Evolutionary conservation across 2,329 filamentous ascomycete species (phyloP).

Genomic region (Davidsoniella neocaledoniae): DNA sequence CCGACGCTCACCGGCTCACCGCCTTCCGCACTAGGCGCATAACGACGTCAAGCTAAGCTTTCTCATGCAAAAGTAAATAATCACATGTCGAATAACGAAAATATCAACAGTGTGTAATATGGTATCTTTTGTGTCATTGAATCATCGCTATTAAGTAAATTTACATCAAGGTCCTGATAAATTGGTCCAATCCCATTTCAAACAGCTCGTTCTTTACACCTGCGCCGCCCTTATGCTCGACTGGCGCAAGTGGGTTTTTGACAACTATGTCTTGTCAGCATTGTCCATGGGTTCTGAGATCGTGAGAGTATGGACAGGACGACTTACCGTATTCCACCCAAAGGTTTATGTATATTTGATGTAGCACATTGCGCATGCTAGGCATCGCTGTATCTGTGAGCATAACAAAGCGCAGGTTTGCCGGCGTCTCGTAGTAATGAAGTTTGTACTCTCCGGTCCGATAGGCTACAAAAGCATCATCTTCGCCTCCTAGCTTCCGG

Average conservation of each 20-base stretch:
- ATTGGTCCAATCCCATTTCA: constrained; percentile 58
- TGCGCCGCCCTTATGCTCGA: constrained; percentile 50
- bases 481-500: constrained; percentile 80
- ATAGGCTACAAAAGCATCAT: constrained; percentile 90
- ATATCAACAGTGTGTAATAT: neutral
- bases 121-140: constrained; percentile 1
- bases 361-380: constrained; percentile 84
- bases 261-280: constrained; percentile 31
- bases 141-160: constrained; percentile 1
- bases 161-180: constrained; percentile 51
- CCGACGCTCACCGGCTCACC: neutral
- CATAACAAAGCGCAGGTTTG: constrained; percentile 91
- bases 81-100: neutral
- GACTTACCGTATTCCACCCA: constrained; percentile 82
- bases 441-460: constrained; percentile 92
- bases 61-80: neutral
- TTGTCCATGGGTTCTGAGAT: neutral
- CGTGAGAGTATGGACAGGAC: neutral
- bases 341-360: constrained; percentile 96
- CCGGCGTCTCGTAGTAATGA: constrained; percentile 97
- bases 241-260: constrained; percentile 52
- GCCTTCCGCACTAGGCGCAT: neutral
- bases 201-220: constrained; percentile 58
- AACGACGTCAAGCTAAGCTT: neutral
- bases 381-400: constrained; percentile 77